Percentiles rank a stretch among this genome's conserved stretches.
These are phyloP conservation scores for Ustilago sp. DNA, from an alignment of 1,284 basidiomycete genomes.

Conservation along the genomic window DNA sequence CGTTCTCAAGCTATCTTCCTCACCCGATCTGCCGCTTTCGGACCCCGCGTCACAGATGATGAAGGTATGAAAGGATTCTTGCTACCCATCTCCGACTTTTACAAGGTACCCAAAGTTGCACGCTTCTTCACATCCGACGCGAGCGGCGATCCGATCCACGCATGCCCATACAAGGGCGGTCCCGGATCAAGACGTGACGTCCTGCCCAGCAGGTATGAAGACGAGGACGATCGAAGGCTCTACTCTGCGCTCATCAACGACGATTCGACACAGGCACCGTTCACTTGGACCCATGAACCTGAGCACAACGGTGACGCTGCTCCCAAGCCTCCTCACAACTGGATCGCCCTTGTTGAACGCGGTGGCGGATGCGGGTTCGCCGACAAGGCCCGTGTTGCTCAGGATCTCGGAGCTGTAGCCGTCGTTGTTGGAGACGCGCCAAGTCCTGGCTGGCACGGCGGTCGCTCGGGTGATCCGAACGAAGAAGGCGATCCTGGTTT, in stretches of 20 bases:
- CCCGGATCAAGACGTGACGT: constrained; percentile 41
- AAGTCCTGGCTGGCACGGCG: constrained; percentile 44
- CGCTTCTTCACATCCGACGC: constrained; percentile 23
- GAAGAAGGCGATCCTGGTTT: constrained; percentile 57
- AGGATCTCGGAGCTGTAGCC: constrained; percentile 64
- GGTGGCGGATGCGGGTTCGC: constrained; percentile 64
- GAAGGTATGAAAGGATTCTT: constrained; percentile 58
- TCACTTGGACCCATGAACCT: constrained; percentile 27
- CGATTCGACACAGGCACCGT: constrained; percentile 17
- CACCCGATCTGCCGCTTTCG: constrained; percentile 66
- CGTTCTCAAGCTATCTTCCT: constrained; percentile 63
- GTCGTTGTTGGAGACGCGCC: constrained; percentile 67
- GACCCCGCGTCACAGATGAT: constrained; percentile 55
- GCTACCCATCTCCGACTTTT: constrained; percentile 61
- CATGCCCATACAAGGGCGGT: constrained; percentile 57
- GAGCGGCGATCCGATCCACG: constrained; percentile 31
- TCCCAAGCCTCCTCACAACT: constrained; percentile 56
- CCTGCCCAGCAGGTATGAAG: constrained; percentile 24
- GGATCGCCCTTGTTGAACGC: constrained; percentile 67
- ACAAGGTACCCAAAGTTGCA: constrained; percentile 38
- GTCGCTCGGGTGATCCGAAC: constrained; percentile 46
- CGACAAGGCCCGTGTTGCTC: constrained; percentile 64
- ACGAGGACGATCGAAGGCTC: constrained; percentile 45
- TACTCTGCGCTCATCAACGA: constrained; percentile 30
- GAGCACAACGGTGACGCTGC: neutral